A percentile compares a stretch with the other conserved stretches of the same genome.
These are phyloP conservation scores for Ophiostoma populinum DNA, from an alignment of 2,329 filamentous ascomycete species.

Conservation along the genomic window DNA sequence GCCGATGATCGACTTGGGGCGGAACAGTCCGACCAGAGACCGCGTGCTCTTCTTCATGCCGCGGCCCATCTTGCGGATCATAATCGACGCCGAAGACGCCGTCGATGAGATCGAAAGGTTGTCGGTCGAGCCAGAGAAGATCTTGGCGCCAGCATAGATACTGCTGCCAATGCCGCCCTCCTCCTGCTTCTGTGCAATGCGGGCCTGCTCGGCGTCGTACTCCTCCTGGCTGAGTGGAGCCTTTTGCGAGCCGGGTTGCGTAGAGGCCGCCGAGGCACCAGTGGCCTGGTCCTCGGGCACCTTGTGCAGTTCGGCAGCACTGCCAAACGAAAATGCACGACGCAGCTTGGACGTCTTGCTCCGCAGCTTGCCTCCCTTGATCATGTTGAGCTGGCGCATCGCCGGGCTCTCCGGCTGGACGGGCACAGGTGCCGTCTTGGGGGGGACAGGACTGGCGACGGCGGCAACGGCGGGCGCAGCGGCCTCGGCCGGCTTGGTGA, in stretches of 20 bases:
- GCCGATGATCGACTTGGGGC: conserved; percentile 81
- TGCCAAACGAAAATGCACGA: conserved; percentile 91
- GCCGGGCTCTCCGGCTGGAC: conserved; percentile 46
- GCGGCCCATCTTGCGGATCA: conserved; percentile 97
- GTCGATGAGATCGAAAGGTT: conserved; percentile 86
- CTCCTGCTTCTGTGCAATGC: conserved; percentile 85
- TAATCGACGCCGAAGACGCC: conserved; percentile 75
- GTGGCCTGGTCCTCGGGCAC: conserved; percentile 42
- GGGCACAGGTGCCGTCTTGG: conserved; percentile 8
- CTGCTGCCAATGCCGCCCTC: conserved; percentile 78
- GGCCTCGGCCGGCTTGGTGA: neutral
- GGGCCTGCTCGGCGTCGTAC: conserved; percentile 73
- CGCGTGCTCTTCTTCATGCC: conserved; percentile 91
- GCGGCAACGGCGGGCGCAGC: neutral
- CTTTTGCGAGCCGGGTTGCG: conserved; percentile 39
- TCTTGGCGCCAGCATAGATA: conserved; percentile 76
- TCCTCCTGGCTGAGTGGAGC: conserved; percentile 44
- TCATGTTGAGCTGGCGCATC: conserved; percentile 68
- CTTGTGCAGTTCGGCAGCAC: conserved; percentile 74
- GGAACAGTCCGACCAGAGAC: conserved; percentile 83
- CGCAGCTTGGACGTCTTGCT: conserved; percentile 76
- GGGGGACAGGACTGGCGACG: neutral
- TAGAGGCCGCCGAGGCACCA: conserved; percentile 16
- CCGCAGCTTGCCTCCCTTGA: conserved; percentile 61
- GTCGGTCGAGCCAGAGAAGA: conserved; percentile 84